These are phyloP conservation scores for Symbiodinium pilosum DNA, from an alignment of 73 alveolate species.

Conservation along the genomic window DNA sequence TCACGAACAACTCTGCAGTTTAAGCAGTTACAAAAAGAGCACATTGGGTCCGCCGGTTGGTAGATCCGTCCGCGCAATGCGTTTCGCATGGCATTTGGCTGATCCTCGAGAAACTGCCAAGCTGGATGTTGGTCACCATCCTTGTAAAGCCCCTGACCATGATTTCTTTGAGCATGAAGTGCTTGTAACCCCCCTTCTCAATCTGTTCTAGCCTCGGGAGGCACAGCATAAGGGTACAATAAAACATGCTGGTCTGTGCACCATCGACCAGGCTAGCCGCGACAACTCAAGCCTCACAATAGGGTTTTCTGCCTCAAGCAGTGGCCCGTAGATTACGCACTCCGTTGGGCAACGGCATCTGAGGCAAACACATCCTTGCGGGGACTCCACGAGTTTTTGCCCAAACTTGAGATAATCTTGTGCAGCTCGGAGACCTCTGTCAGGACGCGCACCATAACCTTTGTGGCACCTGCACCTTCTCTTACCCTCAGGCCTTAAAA, in stretches of 20 bases:
- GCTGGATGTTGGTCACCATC: not conserved
- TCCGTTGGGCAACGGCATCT: too few relatives aligned
- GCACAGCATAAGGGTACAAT: not conserved
- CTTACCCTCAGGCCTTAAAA: constrained; percentile 33
- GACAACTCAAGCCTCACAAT: constrained; percentile 86
- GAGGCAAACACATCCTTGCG: constrained; percentile 41
- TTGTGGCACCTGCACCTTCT: not conserved
- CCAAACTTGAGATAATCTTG: constrained; percentile 26
- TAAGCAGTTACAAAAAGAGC: not conserved
- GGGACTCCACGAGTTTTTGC: constrained; percentile 49
- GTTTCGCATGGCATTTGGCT: constrained; percentile 96
- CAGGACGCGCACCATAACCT: too few relatives aligned
- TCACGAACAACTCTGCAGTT: too few relatives aligned
- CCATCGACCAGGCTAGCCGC: not conserved
- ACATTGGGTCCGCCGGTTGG: constrained; percentile 47
- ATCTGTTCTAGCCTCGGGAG: constrained; percentile 74
- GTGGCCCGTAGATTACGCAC: not conserved
- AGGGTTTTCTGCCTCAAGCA: constrained; percentile 52
- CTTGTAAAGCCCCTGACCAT: constrained; percentile 33
- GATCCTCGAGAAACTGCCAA: constrained; percentile 87
- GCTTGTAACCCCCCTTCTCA: constrained; percentile 94
- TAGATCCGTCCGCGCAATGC: constrained; percentile 95
- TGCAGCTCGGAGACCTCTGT: constrained; percentile 48
- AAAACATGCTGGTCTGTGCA: not conserved
- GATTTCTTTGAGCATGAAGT: constrained; percentile 95